These are phyloP conservation scores for Seminavis robusta DNA, from an alignment of 108 stramenopile genomes.

Conservation along the genomic window DNA sequence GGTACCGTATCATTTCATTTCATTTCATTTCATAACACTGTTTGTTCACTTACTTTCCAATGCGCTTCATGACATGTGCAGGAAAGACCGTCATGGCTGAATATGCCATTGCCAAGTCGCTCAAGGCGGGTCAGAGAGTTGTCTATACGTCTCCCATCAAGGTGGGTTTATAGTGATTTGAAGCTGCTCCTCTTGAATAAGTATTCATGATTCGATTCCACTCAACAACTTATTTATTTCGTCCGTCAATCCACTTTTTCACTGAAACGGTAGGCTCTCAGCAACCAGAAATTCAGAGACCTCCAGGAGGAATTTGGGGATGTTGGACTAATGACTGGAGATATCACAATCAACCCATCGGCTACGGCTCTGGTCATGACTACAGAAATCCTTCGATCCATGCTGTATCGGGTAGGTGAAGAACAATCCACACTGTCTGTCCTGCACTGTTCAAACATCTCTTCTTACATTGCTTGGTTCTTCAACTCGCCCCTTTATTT, in stretches of 20 bases:
- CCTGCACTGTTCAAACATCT: neutral
- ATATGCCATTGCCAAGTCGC: conserved; percentile 85
- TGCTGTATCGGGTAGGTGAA: conserved; percentile 92
- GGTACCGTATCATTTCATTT: no score
- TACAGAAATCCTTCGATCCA: conserved; percentile 86
- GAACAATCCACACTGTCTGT: neutral
- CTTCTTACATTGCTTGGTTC: neutral
- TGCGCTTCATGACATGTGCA: no score
- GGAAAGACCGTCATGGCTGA: conserved; percentile 90
- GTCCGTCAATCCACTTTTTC: no score
- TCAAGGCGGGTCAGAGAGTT: conserved; percentile 68
- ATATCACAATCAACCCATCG: conserved; percentile 71
- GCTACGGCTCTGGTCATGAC: conserved; percentile 92
- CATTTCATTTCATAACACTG: no score
- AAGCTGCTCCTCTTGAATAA: no score
- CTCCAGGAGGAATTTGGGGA: conserved; percentile 78
- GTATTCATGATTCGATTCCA: no score
- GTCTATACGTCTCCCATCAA: conserved; percentile 95
- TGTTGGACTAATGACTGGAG: conserved; percentile 90
- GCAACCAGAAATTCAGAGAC: conserved; percentile 95
- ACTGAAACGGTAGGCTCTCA: no score
- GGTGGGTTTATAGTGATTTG: no score
- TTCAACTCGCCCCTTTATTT: conserved; percentile 4
- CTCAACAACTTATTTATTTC: no score
- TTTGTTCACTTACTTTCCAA: no score